phyloP scores from a whole-genome alignment of 225 moss, liverwort and hornwort genomes.

The Takakia lepidozioides region DNA sequence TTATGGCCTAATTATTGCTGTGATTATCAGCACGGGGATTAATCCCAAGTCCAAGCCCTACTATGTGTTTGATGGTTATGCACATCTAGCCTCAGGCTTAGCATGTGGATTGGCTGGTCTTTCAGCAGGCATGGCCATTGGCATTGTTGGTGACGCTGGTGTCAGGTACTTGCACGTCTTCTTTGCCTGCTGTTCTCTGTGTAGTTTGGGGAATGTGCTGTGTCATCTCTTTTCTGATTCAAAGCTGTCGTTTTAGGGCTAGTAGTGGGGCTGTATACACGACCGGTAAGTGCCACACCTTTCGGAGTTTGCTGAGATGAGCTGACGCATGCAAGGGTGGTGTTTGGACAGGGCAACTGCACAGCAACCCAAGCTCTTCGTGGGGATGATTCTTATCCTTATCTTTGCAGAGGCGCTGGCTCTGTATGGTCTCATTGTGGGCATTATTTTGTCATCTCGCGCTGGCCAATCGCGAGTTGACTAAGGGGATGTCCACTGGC shows the following conservation, averaged over 20 bases:
- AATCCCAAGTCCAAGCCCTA: conserved; percentile 7
- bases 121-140: conserved; percentile 6
- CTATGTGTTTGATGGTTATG: conserved; percentile 8
- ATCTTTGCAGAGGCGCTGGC: conserved; percentile 9
- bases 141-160: conserved; percentile 9
- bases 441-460: conserved; percentile 7
- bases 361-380: conserved; percentile 9
- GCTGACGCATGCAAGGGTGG: too few species aligned
- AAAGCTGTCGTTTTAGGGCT: too few species aligned
- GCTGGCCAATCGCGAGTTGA: conserved; percentile 6
- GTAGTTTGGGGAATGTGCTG: too few species aligned
- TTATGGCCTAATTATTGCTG: conserved; percentile 9
- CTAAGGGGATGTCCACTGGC: too few species aligned
- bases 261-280: too few species aligned
- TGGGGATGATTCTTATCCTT: conserved; percentile 7
- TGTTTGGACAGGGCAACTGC: conserved; percentile 3
- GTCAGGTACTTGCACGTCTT: conserved; percentile 7
- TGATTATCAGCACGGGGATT: conserved; percentile 8
- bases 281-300: too few species aligned
- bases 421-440: conserved; percentile 6
- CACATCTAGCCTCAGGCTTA: conserved; percentile 7
- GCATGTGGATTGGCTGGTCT: conserved; percentile 6
- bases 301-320: too few species aligned
- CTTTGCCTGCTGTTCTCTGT: too few species aligned
- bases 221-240: too few species aligned